Percentiles rank a stretch among this genome's conserved stretches.
Conservation (phyloP, 768 basidiomycete genomes). For the Mycena venus region DNA sequence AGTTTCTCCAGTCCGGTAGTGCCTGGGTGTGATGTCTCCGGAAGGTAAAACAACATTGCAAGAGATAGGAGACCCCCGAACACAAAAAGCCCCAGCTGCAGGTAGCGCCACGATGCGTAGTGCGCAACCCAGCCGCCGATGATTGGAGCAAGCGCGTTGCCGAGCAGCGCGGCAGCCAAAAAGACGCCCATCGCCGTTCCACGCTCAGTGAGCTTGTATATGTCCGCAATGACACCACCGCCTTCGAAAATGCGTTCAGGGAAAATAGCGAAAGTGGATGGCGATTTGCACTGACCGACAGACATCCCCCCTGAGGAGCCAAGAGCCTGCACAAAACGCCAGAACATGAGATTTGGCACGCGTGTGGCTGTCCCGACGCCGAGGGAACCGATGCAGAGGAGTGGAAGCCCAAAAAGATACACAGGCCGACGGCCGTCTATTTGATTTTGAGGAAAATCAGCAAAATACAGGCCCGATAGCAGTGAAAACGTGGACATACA, state of each 20-base stretch:
- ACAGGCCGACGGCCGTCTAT: constrained; percentile 75
- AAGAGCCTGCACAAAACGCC: constrained; percentile 75
- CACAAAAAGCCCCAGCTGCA: constrained; percentile 63
- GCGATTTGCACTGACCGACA: constrained; percentile 50
- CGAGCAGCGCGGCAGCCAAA: constrained; percentile 64
- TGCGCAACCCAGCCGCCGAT: constrained; percentile 70
- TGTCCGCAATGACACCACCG: constrained; percentile 74
- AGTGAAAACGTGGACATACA: too few relatives aligned
- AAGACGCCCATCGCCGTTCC: constrained; percentile 56
- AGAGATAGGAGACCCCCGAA: constrained; percentile 55
- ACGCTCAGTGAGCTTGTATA: constrained; percentile 74
- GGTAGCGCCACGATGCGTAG: constrained; percentile 76
- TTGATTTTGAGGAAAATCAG: neutral
- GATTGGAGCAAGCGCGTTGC: constrained; percentile 73
- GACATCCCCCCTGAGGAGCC: constrained; percentile 70
- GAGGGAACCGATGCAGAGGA: constrained; percentile 69
- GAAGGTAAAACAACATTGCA: constrained; percentile 61
- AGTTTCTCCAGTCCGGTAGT: constrained; percentile 66
- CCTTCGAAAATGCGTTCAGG: neutral
- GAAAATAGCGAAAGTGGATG: neutral
- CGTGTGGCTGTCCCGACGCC: constrained; percentile 65
- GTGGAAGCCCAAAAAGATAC: constrained; percentile 71
- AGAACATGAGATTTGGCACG: constrained; percentile 65
- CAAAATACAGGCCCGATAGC: too few relatives aligned
- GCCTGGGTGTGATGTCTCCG: constrained; percentile 78